Conservation (phyloP, 2,329 filamentous ascomycete species). For the Neoscytalidium dimidiatum region DNA sequence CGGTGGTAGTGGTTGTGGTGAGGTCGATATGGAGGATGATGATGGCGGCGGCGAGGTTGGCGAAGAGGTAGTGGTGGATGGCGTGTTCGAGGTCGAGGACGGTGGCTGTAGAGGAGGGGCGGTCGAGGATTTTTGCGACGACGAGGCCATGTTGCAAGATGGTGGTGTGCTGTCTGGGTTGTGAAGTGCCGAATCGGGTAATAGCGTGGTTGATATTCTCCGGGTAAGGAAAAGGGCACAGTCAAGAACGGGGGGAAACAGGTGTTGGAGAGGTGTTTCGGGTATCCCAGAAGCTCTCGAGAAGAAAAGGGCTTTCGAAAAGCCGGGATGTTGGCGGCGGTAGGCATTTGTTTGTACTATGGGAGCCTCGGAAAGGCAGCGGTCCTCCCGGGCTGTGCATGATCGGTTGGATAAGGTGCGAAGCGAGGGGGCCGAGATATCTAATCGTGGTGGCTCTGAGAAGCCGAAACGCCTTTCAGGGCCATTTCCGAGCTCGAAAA, state of each 20-base stretch:
- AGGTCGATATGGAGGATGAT: not conserved
- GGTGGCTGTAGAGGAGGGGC: not conserved
- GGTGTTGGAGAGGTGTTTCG: no score
- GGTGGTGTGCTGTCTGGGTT: not conserved
- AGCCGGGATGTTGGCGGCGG: not conserved
- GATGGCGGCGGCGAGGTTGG: no score
- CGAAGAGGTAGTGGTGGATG: no score
- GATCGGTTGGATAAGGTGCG: conserved; percentile 10
- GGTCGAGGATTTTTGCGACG: no score
- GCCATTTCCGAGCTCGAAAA: not conserved
- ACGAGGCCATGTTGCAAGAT: not conserved
- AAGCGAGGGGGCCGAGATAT: not conserved
- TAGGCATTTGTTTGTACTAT: not conserved
- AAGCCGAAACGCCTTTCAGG: not conserved
- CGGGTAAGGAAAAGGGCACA: no score
- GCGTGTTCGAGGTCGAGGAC: not conserved
- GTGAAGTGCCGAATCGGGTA: not conserved
- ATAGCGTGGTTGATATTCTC: no score
- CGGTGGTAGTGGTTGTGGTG: not conserved
- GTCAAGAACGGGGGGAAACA: no score
- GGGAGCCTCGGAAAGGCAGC: not conserved
- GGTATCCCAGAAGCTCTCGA: not conserved
- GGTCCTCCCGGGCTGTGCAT: conserved; percentile 2
- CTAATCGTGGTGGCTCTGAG: not conserved
- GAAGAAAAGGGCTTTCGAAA: not conserved